Conservation (phyloP, 768 basidiomycete genomes). For the Naganishia antarctica region DNA sequence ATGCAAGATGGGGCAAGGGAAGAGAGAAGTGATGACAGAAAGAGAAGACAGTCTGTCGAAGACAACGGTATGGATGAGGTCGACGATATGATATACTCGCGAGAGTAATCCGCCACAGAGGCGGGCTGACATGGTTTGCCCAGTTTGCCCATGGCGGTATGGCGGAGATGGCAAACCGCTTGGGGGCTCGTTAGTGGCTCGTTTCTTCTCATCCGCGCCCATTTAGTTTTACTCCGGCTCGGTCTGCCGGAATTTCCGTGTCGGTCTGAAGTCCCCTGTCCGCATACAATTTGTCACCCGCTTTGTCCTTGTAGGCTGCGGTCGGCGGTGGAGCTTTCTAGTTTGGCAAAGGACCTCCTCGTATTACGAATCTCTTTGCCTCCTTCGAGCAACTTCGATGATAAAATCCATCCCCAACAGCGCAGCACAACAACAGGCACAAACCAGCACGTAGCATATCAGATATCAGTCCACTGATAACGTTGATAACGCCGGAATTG, state of each 20-base stretch:
- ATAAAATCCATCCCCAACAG: not conserved
- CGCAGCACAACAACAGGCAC: too few species aligned
- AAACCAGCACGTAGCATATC: too few species aligned
- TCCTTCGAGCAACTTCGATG: slow-evolving; percentile 13
- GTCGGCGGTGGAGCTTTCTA: too few species aligned
- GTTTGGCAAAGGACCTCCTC: too few species aligned
- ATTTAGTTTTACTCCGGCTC: not conserved
- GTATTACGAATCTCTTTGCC: slow-evolving; percentile 9
- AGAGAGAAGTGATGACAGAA: too few species aligned
- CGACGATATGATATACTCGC: slow-evolving; percentile 11
- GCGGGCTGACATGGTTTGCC: slow-evolving; percentile 7
- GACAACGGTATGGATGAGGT: not conserved
- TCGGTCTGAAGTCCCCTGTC: not conserved
- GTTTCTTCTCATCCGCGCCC: not conserved
- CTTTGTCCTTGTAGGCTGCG: too few species aligned
- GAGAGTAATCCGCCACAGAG: not conserved
- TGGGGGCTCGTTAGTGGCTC: not conserved
- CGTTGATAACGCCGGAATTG: slow-evolving; percentile 2
- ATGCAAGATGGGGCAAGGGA: slow-evolving; percentile 14
- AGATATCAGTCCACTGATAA: too few species aligned
- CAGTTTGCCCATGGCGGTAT: slow-evolving; percentile 3
- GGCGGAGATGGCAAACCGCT: not conserved
- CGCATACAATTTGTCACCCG: not conserved
- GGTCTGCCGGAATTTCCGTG: not conserved
- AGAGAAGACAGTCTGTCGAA: too few species aligned